These are phyloP conservation scores for Kokia cookei DNA, from an alignment of 441 rosid species.

Conservation along the genomic window DNA sequence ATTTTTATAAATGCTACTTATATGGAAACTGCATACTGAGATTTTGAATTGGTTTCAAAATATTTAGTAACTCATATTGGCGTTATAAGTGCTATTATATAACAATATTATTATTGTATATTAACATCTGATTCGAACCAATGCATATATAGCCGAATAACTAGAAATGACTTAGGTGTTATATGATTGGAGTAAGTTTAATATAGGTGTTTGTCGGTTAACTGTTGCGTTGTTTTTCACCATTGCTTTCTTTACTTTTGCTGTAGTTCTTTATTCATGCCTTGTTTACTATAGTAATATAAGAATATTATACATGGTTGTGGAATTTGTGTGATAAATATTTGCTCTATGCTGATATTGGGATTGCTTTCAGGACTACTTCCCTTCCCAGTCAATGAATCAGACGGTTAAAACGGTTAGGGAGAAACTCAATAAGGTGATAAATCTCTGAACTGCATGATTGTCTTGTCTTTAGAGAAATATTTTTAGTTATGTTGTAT, in stretches of 20 bases:
- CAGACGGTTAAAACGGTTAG: slow-evolving; percentile 57
- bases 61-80: too few species aligned
- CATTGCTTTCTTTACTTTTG: not conserved
- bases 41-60: too few species aligned
- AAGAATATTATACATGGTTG: not conserved
- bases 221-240: not conserved
- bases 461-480: not conserved
- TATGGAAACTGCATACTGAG: not conserved
- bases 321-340: not conserved
- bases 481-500: not conserved
- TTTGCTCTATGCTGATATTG: not conserved
- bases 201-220: not conserved
- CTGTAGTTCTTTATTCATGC: not conserved
- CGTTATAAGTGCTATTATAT: too few species aligned
- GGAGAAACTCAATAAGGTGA: slow-evolving; percentile 79
- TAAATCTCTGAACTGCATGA: not conserved
- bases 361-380: slow-evolving; percentile 54
- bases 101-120: too few species aligned
- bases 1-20: not conserved
- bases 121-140: not conserved
- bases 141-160: not conserved
- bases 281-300: too few species aligned
- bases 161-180: not conserved
- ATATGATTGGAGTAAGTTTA: not conserved
- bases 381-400: slow-evolving; percentile 69